Evolutionary conservation across 2,329 filamentous ascomycete genomes (phyloP), one percentile per base, ranked within the genome.

Genomic region (Peltaster fructicola): DNA sequence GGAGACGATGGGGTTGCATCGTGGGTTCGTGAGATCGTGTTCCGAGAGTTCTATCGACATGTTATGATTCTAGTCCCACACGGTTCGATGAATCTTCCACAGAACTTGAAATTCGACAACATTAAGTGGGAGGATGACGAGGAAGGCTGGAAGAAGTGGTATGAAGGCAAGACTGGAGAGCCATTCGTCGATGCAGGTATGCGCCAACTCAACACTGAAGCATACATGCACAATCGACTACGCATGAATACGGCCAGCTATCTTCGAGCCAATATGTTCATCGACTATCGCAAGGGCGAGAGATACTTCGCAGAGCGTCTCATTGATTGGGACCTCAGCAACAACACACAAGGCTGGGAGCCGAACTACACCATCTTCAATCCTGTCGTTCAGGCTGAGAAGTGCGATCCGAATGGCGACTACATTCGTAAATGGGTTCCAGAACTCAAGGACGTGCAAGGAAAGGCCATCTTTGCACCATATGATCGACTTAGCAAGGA

Each of bases 381-480:
- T 27, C 82, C 82, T 1, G 47, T 81, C 21, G 53, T 79, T 10
- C 82, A 92, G 55, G 80, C 75, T 38, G 78, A 88, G 58, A 84
- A 76, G 50, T 91, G 90, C 39, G 82, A 92, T 44, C 56, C 64
- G 0, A 58, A 74, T 0, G 84, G 81, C 0, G 67, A 69, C 9
- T 92, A 85, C 45, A 90, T 92, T 28, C 63, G 76, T 17, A 68
- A 68, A 30, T 92, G 81, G 81, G 59, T 92, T 6, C 72, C 72
- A 0, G 82, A 92, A 52, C 53, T 92, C 31, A 59, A 52, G 14
- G 61, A 50, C 0, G 40, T 59, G 4, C 26, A 53, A 22, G 54
- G 59, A 0, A 63, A 63, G 31, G 59, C 53, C 2, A 40, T 64
- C 2, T 63, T 61, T 36, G 55, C 55, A 28, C 59, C 59, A 1